Evolutionary conservation across 1,284 basidiomycete genomes (phyloP).

Genomic region (Neolentinus lepideus): DNA sequence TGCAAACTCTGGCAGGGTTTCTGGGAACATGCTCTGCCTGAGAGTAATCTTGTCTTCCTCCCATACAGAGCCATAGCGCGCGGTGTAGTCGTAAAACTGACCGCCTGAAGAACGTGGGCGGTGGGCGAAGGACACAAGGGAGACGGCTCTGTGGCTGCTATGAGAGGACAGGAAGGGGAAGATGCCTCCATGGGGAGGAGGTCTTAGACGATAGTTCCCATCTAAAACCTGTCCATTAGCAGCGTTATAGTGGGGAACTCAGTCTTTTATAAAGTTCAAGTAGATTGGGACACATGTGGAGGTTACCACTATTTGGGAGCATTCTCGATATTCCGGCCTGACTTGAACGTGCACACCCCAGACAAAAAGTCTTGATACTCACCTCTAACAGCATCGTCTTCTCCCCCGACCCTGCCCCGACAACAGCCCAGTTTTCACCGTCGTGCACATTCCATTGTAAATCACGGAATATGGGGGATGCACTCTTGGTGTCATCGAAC

Average conservation of each 20-base stretch:
- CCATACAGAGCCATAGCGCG: slow-evolving; percentile 80
- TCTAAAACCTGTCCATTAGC: slow-evolving; percentile 9
- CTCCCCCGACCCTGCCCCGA: slow-evolving; percentile 47
- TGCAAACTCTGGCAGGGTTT: slow-evolving; percentile 25
- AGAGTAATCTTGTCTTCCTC: slow-evolving; percentile 78
- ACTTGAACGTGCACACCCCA: too few species aligned
- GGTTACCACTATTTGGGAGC: neutral
- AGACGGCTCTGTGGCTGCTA: slow-evolving; percentile 45
- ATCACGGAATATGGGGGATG: slow-evolving; percentile 42
- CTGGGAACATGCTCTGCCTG: slow-evolving; percentile 60
- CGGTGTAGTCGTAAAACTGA: slow-evolving; percentile 89
- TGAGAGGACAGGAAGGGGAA: slow-evolving; percentile 58
- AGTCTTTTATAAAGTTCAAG: too few species aligned
- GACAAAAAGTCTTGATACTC: slow-evolving; percentile 10
- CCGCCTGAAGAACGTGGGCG: slow-evolving; percentile 47
- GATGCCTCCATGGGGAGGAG: slow-evolving; percentile 55
- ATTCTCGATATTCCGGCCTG: too few species aligned
- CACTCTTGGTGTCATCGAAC: slow-evolving; percentile 39
- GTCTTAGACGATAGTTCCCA: slow-evolving; percentile 16
- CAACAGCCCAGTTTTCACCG: slow-evolving; percentile 67
- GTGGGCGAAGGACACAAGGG: slow-evolving; percentile 72
- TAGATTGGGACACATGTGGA: too few species aligned
- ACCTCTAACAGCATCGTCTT: slow-evolving; percentile 58
- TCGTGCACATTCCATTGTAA: slow-evolving; percentile 56
- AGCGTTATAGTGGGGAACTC: too few species aligned